These are phyloP conservation scores for Ustanciosporium gigantosporum DNA, from an alignment of 1,284 basidiomycete genomes.

Conservation along the genomic window DNA sequence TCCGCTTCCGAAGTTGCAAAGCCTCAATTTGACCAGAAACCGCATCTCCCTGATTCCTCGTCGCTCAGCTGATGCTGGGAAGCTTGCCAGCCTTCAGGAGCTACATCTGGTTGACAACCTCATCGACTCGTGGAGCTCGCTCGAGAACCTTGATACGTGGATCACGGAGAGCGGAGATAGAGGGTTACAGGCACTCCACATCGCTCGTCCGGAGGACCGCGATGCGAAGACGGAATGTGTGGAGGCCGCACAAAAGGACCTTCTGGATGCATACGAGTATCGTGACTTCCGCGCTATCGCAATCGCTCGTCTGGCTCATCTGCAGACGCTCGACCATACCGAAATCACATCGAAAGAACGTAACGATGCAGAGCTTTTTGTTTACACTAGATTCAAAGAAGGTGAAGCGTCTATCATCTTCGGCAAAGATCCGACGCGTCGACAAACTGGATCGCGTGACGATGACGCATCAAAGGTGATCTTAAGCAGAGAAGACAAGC, in stretches of 20 bases:
- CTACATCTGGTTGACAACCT: constrained; percentile 72
- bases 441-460: no score
- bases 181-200: constrained; percentile 8
- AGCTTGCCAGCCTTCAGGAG: constrained; percentile 64
- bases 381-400: constrained; percentile 14
- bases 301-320: constrained; percentile 73
- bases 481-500: constrained; percentile 3
- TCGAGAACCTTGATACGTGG: constrained; percentile 74
- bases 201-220: constrained; percentile 4
- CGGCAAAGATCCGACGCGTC: not conserved
- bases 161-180: constrained; percentile 69
- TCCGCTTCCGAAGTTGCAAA: constrained; percentile 68
- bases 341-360: constrained; percentile 76
- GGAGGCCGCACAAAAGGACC: not conserved
- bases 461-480: not conserved
- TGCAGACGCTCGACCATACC: constrained; percentile 71
- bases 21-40: constrained; percentile 74
- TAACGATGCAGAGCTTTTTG: constrained; percentile 79
- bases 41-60: constrained; percentile 66
- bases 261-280: constrained; percentile 46
- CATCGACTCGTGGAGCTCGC: constrained; percentile 69
- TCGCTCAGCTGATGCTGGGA: constrained; percentile 62
- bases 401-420: constrained; percentile 19
- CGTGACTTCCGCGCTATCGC: constrained; percentile 69
- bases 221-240: no score